Evolutionary conservation across 2,329 filamentous ascomycete genomes (phyloP).

Genomic region (Hymenotorrendiella dingleyae): DNA sequence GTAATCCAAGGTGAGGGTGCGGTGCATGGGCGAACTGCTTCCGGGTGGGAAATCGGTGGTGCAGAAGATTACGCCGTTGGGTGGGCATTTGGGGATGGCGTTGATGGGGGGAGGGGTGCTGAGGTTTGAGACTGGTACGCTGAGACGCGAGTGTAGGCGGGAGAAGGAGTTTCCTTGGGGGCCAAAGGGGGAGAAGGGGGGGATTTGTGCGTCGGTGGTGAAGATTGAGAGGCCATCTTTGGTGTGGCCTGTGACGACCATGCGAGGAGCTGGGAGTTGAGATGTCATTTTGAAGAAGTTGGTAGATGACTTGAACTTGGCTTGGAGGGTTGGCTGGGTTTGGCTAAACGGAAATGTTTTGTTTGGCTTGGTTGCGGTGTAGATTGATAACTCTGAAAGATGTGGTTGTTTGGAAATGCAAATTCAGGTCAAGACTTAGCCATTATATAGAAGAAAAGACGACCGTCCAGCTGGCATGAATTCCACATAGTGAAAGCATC

Average conservation of each 20-base stretch:
- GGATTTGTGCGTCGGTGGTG: constrained; percentile 24
- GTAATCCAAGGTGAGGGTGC: constrained; percentile 38
- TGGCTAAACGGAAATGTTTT: no score
- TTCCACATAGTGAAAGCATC: no score
- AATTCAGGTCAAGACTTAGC: no score
- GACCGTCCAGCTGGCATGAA: no score
- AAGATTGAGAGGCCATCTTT: constrained; percentile 31
- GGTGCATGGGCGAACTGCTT: constrained; percentile 34
- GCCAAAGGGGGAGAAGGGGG: constrained; percentile 30
- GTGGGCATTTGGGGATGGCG: constrained; percentile 31
- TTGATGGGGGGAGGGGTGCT: background rate
- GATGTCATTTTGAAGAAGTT: constrained; percentile 5
- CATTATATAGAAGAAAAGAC: no score
- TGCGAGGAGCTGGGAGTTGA: constrained; percentile 17
- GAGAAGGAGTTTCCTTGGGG: constrained; percentile 29
- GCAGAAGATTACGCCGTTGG: constrained; percentile 33
- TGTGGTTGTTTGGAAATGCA: no score
- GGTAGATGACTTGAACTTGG: no score
- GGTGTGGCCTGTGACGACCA: constrained; percentile 30
- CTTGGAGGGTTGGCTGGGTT: no score
- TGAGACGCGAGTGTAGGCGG: constrained; percentile 27
- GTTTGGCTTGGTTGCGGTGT: no score
- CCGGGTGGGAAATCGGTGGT: constrained; percentile 13
- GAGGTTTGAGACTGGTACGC: constrained; percentile 24
- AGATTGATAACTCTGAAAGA: no score